Evolutionary conservation across 78 protist species (phyloP).

Genomic region (Dictyostelium firmibasis): DNA sequence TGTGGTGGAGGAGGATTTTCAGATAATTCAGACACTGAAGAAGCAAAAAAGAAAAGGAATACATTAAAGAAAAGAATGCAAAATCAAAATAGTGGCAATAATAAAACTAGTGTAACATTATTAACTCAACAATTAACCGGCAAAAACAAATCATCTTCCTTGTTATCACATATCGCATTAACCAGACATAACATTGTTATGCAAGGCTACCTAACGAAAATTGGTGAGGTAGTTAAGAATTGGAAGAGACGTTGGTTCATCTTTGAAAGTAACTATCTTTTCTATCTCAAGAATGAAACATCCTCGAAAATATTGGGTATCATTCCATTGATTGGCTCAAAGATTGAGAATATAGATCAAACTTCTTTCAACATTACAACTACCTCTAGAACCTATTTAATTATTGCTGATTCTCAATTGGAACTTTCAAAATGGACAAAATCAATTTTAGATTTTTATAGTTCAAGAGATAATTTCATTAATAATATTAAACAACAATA

Average conservation of each 20-base stretch:
- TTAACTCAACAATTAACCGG: constrained; percentile 1
- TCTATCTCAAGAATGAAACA: constrained; percentile 9
- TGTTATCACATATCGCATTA: constrained; percentile 5
- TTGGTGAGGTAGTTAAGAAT: constrained; percentile 62
- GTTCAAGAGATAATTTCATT: neutral
- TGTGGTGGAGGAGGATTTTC: neutral
- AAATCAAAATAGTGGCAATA: neutral
- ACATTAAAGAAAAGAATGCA: neutral
- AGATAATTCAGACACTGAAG: neutral
- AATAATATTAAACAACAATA: constrained; percentile 12
- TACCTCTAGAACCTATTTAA: constrained; percentile 27
- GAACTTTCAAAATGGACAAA: constrained; percentile 25
- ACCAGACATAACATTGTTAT: constrained; percentile 4
- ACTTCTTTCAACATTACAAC: constrained; percentile 27
- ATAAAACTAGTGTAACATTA: neutral
- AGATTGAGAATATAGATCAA: constrained; percentile 23
- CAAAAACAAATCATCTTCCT: neutral
- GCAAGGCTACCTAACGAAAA: constrained; percentile 67
- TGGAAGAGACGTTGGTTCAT: constrained; percentile 77
- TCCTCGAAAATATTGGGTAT: constrained; percentile 11
- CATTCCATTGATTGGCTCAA: constrained; percentile 52
- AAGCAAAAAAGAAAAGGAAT: neutral
- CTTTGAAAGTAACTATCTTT: constrained; percentile 55
- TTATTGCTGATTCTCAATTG: constrained; percentile 29
- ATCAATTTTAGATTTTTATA: constrained; percentile 1